Conservation (phyloP, 768 basidiomycete genomes). For the Punctularia strigosozonata region DNA sequence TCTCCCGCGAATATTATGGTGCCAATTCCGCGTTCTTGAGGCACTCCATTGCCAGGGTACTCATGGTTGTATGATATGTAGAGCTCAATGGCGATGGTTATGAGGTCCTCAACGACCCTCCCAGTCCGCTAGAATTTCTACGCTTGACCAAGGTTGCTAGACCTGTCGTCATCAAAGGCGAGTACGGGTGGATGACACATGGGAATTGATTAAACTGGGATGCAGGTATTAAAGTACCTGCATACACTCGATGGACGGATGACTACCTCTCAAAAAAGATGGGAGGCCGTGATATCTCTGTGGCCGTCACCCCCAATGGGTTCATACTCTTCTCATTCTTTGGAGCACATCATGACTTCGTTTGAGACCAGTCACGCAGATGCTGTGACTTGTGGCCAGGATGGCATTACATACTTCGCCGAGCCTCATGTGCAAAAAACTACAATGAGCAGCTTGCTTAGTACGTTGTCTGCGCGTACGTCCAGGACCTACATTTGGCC, state of each 20-base stretch:
- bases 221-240: slow-evolving; percentile 30
- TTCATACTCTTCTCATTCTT: slow-evolving; percentile 19
- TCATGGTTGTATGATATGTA: too few species aligned
- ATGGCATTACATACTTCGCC: slow-evolving; percentile 54
- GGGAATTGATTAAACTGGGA: too few species aligned
- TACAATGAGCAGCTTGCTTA: slow-evolving; percentile 47
- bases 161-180: slow-evolving; percentile 67
- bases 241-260: slow-evolving; percentile 44
- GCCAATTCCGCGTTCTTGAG: too few species aligned
- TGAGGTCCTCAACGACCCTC: slow-evolving; percentile 39
- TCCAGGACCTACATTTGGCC: too few species aligned
- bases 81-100: slow-evolving; percentile 49
- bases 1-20: slow-evolving; percentile 27
- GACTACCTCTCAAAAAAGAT: slow-evolving; percentile 47
- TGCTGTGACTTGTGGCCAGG: slow-evolving; percentile 43
- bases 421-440: slow-evolving; percentile 65
- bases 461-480: slow-evolving; percentile 26
- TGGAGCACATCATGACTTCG: slow-evolving; percentile 5
- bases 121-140: slow-evolving; percentile 59
- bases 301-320: slow-evolving; percentile 83
- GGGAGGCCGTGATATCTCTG: slow-evolving; percentile 44
- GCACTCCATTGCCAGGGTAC: too few species aligned
- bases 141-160: slow-evolving; percentile 55
- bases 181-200: too few species aligned
- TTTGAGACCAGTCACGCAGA: slow-evolving; percentile 53